phyloP scores from a whole-genome alignment of 495 filamentous ascomycete genomes.

The Chlorociboria aeruginascens region DNA sequence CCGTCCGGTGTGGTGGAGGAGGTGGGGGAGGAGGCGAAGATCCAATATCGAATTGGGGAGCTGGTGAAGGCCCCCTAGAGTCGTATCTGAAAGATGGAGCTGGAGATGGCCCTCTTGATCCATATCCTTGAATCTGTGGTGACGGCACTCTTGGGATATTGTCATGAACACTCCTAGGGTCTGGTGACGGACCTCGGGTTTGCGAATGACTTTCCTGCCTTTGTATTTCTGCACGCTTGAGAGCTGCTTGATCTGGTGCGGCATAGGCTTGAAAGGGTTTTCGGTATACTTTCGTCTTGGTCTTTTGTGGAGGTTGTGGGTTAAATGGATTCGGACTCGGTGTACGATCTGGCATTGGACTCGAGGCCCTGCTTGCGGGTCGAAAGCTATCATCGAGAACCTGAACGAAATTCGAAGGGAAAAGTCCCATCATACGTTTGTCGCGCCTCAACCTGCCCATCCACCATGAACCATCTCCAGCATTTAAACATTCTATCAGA shows the following conservation, averaged over 20 bases:
- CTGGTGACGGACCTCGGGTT: slow-evolving; percentile 25
- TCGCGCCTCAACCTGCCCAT: slow-evolving; percentile 82
- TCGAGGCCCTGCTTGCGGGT: slow-evolving; percentile 64
- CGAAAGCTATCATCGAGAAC: slow-evolving; percentile 75
- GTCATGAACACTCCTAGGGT: slow-evolving; percentile 15
- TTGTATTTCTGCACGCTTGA: slow-evolving; percentile 37
- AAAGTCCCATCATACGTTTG: slow-evolving; percentile 75
- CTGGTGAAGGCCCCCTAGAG: slow-evolving; percentile 18
- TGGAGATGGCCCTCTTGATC: slow-evolving; percentile 46
- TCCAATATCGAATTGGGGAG: slow-evolving; percentile 14
- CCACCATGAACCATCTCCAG: slow-evolving; percentile 97
- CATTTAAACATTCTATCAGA: slow-evolving; percentile 94
- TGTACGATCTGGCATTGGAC: slow-evolving; percentile 48
- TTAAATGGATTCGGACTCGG: slow-evolving; percentile 38
- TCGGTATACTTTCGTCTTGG: slow-evolving; percentile 52
- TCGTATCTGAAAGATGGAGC: slow-evolving; percentile 27
- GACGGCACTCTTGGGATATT: slow-evolving; percentile 27
- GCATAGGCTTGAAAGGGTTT: slow-evolving; percentile 61
- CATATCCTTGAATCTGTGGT: slow-evolving; percentile 32
- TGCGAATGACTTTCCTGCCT: slow-evolving; percentile 23
- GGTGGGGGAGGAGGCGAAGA: slow-evolving; percentile 35
- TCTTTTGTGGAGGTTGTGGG: slow-evolving; percentile 26
- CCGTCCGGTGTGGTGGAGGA: slow-evolving; percentile 40
- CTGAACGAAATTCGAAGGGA: slow-evolving; percentile 95
- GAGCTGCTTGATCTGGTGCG: slow-evolving; percentile 39